Conservation (phyloP, 2,329 filamentous ascomycete genomes). For the Talaromyces marneffei region DNA sequence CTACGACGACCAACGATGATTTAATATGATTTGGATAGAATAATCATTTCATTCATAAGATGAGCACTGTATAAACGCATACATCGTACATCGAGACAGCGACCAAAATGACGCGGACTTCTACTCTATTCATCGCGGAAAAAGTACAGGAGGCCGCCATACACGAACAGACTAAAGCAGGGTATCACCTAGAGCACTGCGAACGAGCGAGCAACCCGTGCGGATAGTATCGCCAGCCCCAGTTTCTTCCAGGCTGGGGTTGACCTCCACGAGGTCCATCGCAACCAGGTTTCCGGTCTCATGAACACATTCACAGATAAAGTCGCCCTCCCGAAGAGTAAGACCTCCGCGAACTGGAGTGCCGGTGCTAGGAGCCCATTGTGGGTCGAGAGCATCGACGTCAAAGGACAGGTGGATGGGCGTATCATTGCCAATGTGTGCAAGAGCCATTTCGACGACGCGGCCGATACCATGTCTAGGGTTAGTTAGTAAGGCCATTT, state of each 20-base stretch:
- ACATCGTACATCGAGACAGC: neutral
- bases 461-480: conserved; percentile 81
- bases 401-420: conserved; percentile 97
- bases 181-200: conserved; percentile 88
- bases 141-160: neutral
- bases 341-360: conserved; percentile 90
- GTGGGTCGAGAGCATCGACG: conserved; percentile 90
- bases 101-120: neutral
- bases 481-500: neutral
- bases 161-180: conserved; percentile 54
- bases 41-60: neutral
- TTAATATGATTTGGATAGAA: neutral
- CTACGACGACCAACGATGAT: too few relatives aligned
- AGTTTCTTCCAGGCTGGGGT: conserved; percentile 62
- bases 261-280: conserved; percentile 78
- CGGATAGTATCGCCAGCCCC: conserved; percentile 81
- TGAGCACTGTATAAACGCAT: neutral
- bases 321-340: conserved; percentile 92
- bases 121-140: neutral
- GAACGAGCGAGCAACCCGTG: conserved; percentile 82
- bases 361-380: conserved; percentile 93
- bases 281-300: conserved; percentile 72
- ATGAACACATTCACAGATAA: conserved; percentile 84
- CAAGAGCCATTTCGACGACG: conserved; percentile 97
- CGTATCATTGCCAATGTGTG: conserved; percentile 87